Evolutionary conservation across 495 filamentous ascomycete genomes (phyloP), one percentile per base, ranked within the genome.

Genomic region (Xylaria cubensis): DNA sequence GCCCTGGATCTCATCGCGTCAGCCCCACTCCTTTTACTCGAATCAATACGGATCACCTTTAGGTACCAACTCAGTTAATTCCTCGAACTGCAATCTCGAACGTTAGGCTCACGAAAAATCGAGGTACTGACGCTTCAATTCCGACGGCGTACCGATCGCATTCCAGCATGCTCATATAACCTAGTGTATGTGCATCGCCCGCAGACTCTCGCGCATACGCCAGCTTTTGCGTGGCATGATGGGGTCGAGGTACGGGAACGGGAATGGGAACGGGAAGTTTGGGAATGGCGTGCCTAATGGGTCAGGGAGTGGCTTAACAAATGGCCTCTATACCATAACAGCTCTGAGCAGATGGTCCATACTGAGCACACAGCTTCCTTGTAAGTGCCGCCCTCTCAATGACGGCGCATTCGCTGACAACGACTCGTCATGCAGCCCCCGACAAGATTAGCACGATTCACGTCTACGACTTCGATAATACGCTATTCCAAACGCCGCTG

Each of bases 391-490:
- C 67, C 48, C 62, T 69, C 48, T 65, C n/a, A 26, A 7, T 41
- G 48, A 41, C 21, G 12, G 10, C 19, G 21, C 39, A 46, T 44
- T 51, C 3, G 53, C 46, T 67, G 19, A 15, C 58, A 39, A 59
- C 44, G 7, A 36, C 21, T 34, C 44, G 65, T 77, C 62, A 3
- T 72, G 36, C 69, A 91, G 89, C 86, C 68, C 83, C 89, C 24
- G 86, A 91, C 24, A 85, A 88, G 75, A 91, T 98, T 77, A 93
- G 89, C 78, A 79, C 88, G 8, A 90, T 99, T 65, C 96, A 99
- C 79, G 87, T 99, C 70, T 99, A 98, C 84, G 96, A 99, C 82
- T 99, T 99, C 79, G 96, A 99, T 79, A 98, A 99, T 77, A 99
- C 96, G 50, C 84, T 99, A 12, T 99, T 99, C 82, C 86, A 90